A percentile compares a stretch with the other conserved stretches of the same genome.
Evolutionary conservation across 2,329 filamentous ascomycete genomes (phyloP).

Genomic region (Emmonsiellopsis sp.): DNA sequence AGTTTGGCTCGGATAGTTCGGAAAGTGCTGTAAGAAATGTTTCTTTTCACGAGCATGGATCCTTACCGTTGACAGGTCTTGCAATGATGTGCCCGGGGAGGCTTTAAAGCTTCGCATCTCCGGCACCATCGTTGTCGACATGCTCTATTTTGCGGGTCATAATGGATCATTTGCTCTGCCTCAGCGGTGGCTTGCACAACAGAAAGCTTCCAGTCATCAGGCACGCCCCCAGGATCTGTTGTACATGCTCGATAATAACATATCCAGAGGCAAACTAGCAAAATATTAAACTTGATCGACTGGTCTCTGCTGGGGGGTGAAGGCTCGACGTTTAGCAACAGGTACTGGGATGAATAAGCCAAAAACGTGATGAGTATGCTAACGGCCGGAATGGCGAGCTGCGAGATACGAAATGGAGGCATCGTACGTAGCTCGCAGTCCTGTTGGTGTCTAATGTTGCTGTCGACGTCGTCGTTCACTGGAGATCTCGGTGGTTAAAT

Average conservation of each 20-base stretch:
- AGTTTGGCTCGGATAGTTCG: constrained; percentile 9
- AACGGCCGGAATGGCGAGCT: constrained; percentile 46
- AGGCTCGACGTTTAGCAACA: constrained; percentile 48
- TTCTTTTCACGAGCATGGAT: not conserved
- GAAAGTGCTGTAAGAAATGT: not conserved
- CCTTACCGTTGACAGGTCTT: constrained; percentile 51
- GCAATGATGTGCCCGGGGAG: constrained; percentile 57
- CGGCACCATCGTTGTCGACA: constrained; percentile 47
- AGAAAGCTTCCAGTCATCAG: constrained; percentile 30
- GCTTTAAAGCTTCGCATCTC: constrained; percentile 53
- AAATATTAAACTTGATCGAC: constrained; percentile 45
- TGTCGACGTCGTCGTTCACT: not conserved
- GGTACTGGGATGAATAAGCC: constrained; percentile 50
- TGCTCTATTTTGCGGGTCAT: not conserved
- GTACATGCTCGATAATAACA: constrained; percentile 52
- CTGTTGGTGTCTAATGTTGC: not conserved
- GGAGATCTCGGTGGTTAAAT: not conserved
- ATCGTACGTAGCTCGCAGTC: constrained; percentile 9
- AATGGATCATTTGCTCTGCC: constrained; percentile 8
- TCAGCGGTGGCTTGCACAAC: not conserved
- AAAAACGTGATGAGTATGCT: constrained; percentile 49
- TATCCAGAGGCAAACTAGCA: constrained; percentile 48
- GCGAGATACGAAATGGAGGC: constrained; percentile 23
- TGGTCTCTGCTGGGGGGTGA: constrained; percentile 42
- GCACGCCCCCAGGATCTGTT: constrained; percentile 49